Conservation (phyloP, 192 early-diverging fungal species). For the Coemansia sp. region DNA sequence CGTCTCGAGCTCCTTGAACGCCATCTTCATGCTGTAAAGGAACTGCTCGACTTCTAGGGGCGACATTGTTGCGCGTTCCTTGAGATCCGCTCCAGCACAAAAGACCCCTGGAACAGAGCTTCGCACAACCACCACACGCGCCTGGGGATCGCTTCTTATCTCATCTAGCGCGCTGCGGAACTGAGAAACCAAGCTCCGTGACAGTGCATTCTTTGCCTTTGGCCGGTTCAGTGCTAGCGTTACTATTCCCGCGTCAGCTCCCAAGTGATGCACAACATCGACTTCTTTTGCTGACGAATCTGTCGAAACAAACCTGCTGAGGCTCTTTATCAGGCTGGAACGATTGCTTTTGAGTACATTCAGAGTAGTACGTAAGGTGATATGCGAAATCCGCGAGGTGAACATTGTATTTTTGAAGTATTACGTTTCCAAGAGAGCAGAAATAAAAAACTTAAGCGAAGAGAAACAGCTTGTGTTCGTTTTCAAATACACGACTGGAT, state of each 20-base stretch:
- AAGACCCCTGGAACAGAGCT: slow-evolving; percentile 81
- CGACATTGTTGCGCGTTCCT: slow-evolving; percentile 85
- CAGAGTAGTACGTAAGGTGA: not conserved
- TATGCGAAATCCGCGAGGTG: not conserved
- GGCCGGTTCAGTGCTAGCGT: slow-evolving; percentile 84
- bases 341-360: not conserved
- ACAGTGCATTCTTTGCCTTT: slow-evolving; percentile 86
- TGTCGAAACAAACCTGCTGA: slow-evolving; percentile 5
- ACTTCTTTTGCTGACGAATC: slow-evolving; percentile 14
- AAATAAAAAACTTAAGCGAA: no score
- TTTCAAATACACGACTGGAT: no score
- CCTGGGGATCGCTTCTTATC: slow-evolving; percentile 60
- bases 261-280: slow-evolving; percentile 18
- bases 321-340: not conserved
- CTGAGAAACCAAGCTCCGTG: slow-evolving; percentile 68
- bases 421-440: not conserved
- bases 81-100: slow-evolving; percentile 95
- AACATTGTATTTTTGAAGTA: not conserved
- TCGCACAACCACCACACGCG: slow-evolving; percentile 78
- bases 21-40: slow-evolving; percentile 70
- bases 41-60: slow-evolving; percentile 76
- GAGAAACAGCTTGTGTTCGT: no score
- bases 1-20: slow-evolving; percentile 82
- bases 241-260: slow-evolving; percentile 65
- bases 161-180: slow-evolving; percentile 66